These are phyloP conservation scores for Salvia splendens DNA, from an alignment of 257 asterid species.

Conservation along the genomic window DNA sequence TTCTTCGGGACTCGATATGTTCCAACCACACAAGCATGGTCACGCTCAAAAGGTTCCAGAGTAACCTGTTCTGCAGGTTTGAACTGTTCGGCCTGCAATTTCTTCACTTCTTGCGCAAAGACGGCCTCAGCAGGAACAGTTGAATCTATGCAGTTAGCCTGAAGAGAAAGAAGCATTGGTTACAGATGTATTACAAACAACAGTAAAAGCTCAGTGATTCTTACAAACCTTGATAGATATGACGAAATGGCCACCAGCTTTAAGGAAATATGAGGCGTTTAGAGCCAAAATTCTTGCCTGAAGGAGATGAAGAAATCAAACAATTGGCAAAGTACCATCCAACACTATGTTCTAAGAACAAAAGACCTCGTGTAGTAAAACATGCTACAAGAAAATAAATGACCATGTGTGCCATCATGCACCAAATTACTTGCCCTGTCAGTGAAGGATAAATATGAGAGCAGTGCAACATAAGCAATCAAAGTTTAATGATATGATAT, in stretches of 20 bases:
- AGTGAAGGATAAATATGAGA: too few relatives aligned
- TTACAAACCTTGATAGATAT: slow-evolving; percentile 81
- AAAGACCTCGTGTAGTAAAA: background rate
- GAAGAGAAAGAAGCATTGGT: background rate
- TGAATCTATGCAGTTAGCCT: slow-evolving; percentile 95
- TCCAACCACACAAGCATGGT: slow-evolving; percentile 96
- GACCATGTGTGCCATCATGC: too few relatives aligned
- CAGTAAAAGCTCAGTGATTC: too few relatives aligned
- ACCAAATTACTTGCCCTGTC: too few relatives aligned
- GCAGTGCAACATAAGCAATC: too few relatives aligned
- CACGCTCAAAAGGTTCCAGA: slow-evolving; percentile 89
- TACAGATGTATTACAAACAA: too few relatives aligned
- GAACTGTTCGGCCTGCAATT: slow-evolving; percentile 78
- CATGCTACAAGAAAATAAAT: too few relatives aligned
- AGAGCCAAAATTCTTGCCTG: slow-evolving; percentile 95
- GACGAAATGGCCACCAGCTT: slow-evolving; percentile 87
- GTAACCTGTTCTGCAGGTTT: slow-evolving; percentile 90
- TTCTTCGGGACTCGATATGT: slow-evolving; percentile 77
- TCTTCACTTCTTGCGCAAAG: slow-evolving; percentile 88
- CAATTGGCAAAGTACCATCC: too few relatives aligned
- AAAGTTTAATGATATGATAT: too few relatives aligned
- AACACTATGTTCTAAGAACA: background rate
- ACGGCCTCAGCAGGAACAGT: slow-evolving; percentile 89
- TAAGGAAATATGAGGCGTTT: slow-evolving; percentile 82
- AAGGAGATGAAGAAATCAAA: background rate